Conservation (phyloP, 2,329 filamentous ascomycete species). For the Zasmidium angulare region DNA sequence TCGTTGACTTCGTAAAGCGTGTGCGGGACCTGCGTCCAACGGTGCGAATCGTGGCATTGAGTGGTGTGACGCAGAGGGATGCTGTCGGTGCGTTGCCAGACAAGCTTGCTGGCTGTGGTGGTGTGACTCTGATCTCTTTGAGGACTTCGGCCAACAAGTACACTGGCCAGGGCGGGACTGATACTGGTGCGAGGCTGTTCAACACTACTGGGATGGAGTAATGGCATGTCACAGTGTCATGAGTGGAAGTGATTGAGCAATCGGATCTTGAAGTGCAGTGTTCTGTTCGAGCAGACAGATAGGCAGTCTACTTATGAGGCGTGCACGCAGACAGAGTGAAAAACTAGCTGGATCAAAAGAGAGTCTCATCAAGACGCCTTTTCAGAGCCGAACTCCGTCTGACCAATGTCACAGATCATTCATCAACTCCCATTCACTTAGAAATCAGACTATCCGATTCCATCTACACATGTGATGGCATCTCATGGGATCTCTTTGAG, state of each 20-base stretch:
- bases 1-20: constrained; percentile 50
- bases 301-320: too few relatives aligned
- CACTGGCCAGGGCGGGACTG: constrained; percentile 52
- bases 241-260: not conserved
- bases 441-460: too few relatives aligned
- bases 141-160: constrained; percentile 59
- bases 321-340: too few relatives aligned
- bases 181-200: constrained; percentile 62
- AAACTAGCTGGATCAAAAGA: too few relatives aligned
- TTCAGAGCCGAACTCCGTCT: too few relatives aligned
- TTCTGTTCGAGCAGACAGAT: too few relatives aligned
- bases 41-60: constrained; percentile 55
- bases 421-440: too few relatives aligned
- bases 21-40: constrained; percentile 43
- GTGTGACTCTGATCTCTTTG: constrained; percentile 52
- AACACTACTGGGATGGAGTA: constrained; percentile 52
- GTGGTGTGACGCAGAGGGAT: constrained; percentile 54
- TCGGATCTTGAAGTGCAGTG: not conserved
- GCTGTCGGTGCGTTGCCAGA: constrained; percentile 28
- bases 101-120: constrained; percentile 11
- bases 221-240: not conserved
- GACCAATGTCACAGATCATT: too few relatives aligned
- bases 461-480: too few relatives aligned
- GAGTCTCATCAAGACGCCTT: too few relatives aligned
- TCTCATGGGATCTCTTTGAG: too few relatives aligned